Evolutionary conservation across 495 filamentous ascomycete species (phyloP), one percentile per base, ranked within the genome.

Genomic region (Collariella sp.): DNA sequence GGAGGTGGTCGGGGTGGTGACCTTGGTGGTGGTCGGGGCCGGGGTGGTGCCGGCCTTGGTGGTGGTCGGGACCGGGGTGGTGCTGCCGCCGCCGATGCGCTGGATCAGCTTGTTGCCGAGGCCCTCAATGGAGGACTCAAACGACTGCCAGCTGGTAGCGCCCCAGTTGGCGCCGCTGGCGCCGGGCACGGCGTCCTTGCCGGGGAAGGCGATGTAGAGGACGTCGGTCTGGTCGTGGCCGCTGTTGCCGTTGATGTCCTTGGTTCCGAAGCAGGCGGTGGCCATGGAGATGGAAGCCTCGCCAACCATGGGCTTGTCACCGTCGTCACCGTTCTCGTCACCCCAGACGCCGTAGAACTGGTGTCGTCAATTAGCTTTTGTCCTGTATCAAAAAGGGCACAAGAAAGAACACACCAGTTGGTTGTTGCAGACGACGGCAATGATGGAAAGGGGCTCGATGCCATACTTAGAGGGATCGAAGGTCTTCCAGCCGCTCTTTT

Each of bases 261-360:
- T 35, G 9, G 46, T 61, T 16, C 70, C 75, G 59, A 73, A 85
- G 64, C 82, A 85, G n/a, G 78, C 68, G 19, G 76, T 75, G 0
- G 79, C 83, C 5, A 84, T 59, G 1, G 80, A 70, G 29, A 85
- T 71, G 20, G 76, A 76, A 0, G 78, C 76, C 54, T 86, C 80
- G 15, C 82, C 79, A 0, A 80, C 78, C 0, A 75, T 58, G 24
- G 72, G 67, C 46, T 69, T 63, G 57, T 66, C 43, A 24, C 70
- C 72, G 40, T 74, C 71, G 22, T 65, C 76, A 26, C 79, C 83
- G 55, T 85, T 87, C 5, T 70, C 74, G 61, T 87, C 83, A 15
- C 80, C 83, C 83, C 80, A 85, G 49, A 87, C 66, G n/a, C 79
- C 82, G 57, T 84, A 86, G 39, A 54, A 31, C 44, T 54, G 43